Percentiles rank a stretch among this genome's conserved stretches.
phyloP scores from a whole-genome alignment of 2,329 filamentous ascomycete genomes.

The Celoporthe dispersa region DNA sequence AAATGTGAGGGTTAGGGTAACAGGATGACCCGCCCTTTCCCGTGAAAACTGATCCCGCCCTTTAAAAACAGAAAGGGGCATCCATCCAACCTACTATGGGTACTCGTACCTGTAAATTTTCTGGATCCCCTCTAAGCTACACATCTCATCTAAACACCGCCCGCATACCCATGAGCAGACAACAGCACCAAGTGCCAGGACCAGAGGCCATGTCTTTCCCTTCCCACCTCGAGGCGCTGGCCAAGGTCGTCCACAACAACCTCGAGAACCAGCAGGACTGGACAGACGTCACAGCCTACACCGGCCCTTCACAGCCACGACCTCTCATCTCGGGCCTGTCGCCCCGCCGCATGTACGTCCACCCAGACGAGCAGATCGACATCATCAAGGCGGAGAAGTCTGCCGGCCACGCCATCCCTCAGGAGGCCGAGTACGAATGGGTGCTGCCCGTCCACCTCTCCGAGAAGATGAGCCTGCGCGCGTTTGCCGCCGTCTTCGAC shows the following conservation, averaged over 20 bases:
- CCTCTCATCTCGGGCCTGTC: conserved; percentile 75
- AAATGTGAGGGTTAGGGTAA: neutral
- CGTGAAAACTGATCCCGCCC: too few relatives aligned
- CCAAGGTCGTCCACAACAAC: conserved; percentile 69
- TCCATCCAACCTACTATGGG: neutral
- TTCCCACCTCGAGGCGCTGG: conserved; percentile 47
- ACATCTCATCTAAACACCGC: neutral
- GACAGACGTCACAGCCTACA: conserved; percentile 63
- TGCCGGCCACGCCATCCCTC: conserved; percentile 49
- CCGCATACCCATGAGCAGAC: neutral
- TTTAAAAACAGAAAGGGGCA: neutral
- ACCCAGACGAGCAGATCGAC: conserved; percentile 81
- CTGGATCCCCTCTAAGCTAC: neutral
- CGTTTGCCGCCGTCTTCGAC: conserved; percentile 74
- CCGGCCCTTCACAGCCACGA: conserved; percentile 54
- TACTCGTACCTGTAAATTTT: neutral
- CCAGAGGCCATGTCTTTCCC: conserved; percentile 34
- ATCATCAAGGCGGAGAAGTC: conserved; percentile 65
- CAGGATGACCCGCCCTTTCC: neutral
- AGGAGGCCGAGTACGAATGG: conserved; percentile 67
- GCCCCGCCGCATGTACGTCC: conserved; percentile 73
- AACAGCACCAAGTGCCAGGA: neutral
- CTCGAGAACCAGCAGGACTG: conserved; percentile 78
- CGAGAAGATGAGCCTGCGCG: conserved; percentile 72
- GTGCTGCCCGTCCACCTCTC: conserved; percentile 73